Evolutionary conservation across 176 grass and related monocot species (phyloP).

Genomic region (Alopecurus myosuroides): DNA sequence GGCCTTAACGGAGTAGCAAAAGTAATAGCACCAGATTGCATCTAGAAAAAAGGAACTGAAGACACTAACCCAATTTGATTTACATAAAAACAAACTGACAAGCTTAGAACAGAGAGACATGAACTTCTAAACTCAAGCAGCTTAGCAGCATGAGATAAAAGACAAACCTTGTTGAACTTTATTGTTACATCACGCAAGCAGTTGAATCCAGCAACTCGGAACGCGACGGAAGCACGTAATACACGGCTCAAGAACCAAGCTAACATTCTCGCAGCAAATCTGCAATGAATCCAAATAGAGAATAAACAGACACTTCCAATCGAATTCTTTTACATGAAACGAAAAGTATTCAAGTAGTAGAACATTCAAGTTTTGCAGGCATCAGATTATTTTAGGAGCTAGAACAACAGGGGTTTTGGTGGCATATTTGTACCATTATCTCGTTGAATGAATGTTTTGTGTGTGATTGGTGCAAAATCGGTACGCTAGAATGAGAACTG

Average conservation of each 20-base stretch:
- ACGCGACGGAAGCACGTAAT: slow-evolving; percentile 70
- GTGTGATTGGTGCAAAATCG: neutral
- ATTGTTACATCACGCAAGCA: slow-evolving; percentile 88
- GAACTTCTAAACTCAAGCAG: slow-evolving; percentile 5
- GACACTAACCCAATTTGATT: neutral
- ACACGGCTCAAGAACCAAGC: slow-evolving; percentile 95
- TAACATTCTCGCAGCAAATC: slow-evolving; percentile 86
- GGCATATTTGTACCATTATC: neutral
- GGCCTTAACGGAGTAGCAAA: neutral
- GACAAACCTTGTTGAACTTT: slow-evolving; percentile 82
- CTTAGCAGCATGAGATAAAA: slow-evolving; percentile 18
- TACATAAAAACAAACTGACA: slow-evolving; percentile 16
- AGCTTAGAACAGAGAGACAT: neutral
- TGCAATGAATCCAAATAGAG: slow-evolving; percentile 29
- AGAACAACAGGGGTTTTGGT: neutral
- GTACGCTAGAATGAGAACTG: neutral
- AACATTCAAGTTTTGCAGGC: neutral
- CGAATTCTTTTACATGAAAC: neutral
- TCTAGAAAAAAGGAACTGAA: neutral
- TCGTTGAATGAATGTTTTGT: neutral
- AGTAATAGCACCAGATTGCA: neutral
- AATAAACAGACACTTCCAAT: neutral
- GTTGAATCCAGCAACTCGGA: slow-evolving; percentile 96
- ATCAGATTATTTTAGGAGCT: neutral
- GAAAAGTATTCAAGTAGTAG: neutral